These are phyloP conservation scores for Populus hybrid DNA, from an alignment of 441 rosid species.

Conservation along the genomic window DNA sequence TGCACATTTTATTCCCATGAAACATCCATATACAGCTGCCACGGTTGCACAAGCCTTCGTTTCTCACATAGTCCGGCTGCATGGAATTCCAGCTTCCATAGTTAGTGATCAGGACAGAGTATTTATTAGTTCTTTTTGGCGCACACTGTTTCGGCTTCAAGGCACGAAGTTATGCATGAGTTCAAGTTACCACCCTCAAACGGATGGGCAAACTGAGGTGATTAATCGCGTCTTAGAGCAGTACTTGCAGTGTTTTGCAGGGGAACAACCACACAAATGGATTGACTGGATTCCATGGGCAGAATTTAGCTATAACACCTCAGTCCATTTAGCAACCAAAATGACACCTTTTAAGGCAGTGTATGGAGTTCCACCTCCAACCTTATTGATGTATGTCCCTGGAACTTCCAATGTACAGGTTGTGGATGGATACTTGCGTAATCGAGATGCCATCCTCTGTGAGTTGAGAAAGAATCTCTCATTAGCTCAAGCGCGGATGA, in stretches of 20 bases:
- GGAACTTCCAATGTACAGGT: neutral
- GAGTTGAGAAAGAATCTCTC: too few relatives aligned
- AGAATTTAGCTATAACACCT: slow-evolving; percentile 1
- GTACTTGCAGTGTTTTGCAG: neutral
- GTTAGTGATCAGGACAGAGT: neutral
- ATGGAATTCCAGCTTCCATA: neutral
- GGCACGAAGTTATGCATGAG: neutral
- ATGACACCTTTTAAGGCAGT: slow-evolving; percentile 2
- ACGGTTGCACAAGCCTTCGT: neutral
- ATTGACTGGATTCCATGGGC: neutral
- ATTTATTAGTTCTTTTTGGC: neutral
- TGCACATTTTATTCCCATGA: neutral
- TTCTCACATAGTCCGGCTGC: neutral
- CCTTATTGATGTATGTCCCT: neutral
- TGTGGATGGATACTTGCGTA: neutral
- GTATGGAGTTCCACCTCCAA: neutral
- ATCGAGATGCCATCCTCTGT: neutral
- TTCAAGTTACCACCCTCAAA: neutral
- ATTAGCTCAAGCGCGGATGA: neutral
- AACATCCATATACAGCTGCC: neutral
- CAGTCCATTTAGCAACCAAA: neutral
- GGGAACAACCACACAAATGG: neutral
- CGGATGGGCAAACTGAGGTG: neutral
- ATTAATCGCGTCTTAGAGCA: neutral
- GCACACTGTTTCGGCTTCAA: neutral